phyloP scores from a whole-genome alignment of 768 basidiomycete species.

The Boletus insuetus region DNA sequence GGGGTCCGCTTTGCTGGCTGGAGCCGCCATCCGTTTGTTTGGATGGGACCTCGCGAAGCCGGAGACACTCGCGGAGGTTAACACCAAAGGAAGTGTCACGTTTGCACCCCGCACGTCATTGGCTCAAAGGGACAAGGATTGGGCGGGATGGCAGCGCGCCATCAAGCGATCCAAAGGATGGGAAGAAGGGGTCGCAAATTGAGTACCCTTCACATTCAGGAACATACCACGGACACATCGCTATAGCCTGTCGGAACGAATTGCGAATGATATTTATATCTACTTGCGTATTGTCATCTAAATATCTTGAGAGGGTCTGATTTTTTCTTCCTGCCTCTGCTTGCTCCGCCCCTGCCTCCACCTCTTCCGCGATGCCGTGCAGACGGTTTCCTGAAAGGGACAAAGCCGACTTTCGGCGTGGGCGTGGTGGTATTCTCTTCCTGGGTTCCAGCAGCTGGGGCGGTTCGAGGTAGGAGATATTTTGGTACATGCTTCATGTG shows the following conservation, averaged over 20 bases:
- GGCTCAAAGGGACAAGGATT: conserved; percentile 57
- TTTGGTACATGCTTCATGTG: conserved; percentile 97
- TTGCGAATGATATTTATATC: background rate
- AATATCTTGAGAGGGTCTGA: conserved; percentile 83
- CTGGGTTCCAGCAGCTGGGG: conserved; percentile 41
- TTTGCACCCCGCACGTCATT: conserved; percentile 62
- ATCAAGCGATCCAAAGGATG: conserved; percentile 82
- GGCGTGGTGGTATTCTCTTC: conserved; percentile 17
- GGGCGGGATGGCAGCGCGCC: conserved; percentile 85
- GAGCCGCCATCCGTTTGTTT: conserved; percentile 79
- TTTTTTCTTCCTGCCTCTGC: conserved; percentile 57
- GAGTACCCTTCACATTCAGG: conserved; percentile 1
- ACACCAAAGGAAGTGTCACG: conserved; percentile 72
- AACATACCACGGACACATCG: background rate
- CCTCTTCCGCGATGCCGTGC: conserved; percentile 49
- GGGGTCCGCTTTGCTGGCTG: conserved; percentile 92
- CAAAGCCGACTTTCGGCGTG: conserved; percentile 48
- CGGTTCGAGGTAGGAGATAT: conserved; percentile 82
- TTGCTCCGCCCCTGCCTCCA: conserved; percentile 37
- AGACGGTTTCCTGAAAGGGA: conserved; percentile 67
- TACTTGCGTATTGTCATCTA: conserved; percentile 23
- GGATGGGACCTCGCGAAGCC: conserved; percentile 90
- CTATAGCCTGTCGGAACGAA: background rate
- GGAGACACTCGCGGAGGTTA: conserved; percentile 80
- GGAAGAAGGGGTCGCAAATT: conserved; percentile 54